A percentile compares a stretch with the other conserved stretches of the same genome.
Conservation (phyloP, 106 monocot species). For the Cymbidium sinense region DNA sequence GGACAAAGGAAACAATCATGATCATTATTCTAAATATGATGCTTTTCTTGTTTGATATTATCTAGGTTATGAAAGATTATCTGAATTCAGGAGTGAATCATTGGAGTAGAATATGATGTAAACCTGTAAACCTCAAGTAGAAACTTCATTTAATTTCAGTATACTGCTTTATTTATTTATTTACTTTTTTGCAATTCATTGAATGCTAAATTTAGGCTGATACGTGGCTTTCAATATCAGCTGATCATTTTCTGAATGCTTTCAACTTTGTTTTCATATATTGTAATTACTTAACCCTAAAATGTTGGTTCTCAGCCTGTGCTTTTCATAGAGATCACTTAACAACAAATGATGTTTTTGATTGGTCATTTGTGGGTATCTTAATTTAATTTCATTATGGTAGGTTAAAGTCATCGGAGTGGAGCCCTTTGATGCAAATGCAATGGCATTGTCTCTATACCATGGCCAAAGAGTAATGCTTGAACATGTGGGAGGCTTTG, state of each 20-base stretch:
- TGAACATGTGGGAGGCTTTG: constrained; percentile 96
- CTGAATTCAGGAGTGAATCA: neutral
- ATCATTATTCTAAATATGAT: neutral
- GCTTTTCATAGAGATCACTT: neutral
- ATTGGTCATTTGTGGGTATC: neutral
- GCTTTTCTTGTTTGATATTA: neutral
- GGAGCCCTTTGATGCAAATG: constrained; percentile 95
- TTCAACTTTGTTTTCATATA: neutral
- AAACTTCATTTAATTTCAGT: neutral
- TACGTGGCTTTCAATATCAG: neutral
- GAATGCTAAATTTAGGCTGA: neutral
- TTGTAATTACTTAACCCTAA: neutral
- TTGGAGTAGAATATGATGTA: neutral
- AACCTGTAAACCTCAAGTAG: too few relatives aligned
- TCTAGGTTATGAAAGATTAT: neutral
- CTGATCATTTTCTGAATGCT: neutral
- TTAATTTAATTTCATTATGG: neutral
- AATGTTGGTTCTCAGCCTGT: neutral
- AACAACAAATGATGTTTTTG: too few relatives aligned
- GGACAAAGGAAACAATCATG: neutral
- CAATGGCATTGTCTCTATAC: constrained; percentile 90
- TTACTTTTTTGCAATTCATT: neutral
- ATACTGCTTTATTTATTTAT: neutral
- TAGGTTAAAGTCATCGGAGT: constrained; percentile 97
- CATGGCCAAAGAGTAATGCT: constrained; percentile 90